Evolutionary conservation across 177 flowering plant genomes (phyloP).

Genomic region (Vitis hybrid): DNA sequence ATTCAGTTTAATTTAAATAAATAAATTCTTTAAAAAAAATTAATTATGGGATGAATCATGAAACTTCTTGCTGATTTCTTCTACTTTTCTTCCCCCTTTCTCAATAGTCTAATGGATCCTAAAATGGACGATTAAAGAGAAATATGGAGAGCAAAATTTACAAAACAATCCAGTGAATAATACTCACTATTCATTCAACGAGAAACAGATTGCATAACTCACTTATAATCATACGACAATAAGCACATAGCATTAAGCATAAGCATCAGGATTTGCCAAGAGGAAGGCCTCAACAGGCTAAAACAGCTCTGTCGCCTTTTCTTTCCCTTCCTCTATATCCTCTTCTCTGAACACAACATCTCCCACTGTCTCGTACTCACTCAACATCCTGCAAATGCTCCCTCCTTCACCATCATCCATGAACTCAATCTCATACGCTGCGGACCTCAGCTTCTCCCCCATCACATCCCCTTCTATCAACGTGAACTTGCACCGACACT

Average conservation of each 20-base stretch:
- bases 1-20: too few species aligned
- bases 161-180: too few species aligned
- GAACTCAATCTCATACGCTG: background rate
- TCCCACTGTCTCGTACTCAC: background rate
- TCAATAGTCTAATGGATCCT: too few species aligned
- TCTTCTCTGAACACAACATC: constrained; percentile 13
- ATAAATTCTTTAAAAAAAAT: too few species aligned
- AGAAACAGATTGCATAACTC: too few species aligned
- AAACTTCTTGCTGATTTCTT: too few species aligned
- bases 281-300: constrained; percentile 26
- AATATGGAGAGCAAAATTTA: too few species aligned
- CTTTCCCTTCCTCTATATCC: constrained; percentile 23
- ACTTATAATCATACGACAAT: too few species aligned
- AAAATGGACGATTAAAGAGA: too few species aligned
- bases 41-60: too few species aligned
- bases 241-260: background rate
- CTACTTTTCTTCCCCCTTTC: too few species aligned
- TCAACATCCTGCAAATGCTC: constrained; percentile 6
- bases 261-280: constrained; percentile 19
- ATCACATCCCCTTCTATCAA: background rate
- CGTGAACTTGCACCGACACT: background rate
- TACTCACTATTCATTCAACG: too few species aligned
- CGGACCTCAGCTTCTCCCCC: background rate
- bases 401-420: constrained; percentile 3
- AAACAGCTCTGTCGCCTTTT: constrained; percentile 16